Evolutionary conservation across 257 asterid species (phyloP).

Genomic region (Perilla frutescens): DNA sequence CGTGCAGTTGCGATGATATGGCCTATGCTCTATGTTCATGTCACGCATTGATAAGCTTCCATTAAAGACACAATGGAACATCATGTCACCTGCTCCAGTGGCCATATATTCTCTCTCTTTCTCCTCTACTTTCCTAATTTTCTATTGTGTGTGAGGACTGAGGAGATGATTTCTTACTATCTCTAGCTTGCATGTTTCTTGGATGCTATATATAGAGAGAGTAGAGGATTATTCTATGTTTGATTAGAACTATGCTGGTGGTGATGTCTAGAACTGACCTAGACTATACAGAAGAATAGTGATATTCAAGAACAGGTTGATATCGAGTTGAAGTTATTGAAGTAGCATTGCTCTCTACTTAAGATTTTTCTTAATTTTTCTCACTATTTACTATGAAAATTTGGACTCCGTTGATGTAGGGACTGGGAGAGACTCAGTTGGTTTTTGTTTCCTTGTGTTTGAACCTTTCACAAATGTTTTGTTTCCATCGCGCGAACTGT

Average conservation of each 20-base stretch:
- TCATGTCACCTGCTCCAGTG: conserved; percentile 37
- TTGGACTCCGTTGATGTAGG: no score
- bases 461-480: no score
- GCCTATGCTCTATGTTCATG: conserved; percentile 47
- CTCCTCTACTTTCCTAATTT: not conserved
- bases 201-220: conserved; percentile 14
- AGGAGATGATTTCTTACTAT: no score
- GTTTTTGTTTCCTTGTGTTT: no score
- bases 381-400: no score
- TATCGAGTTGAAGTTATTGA: no score
- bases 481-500: no score
- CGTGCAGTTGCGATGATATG: conserved; percentile 47
- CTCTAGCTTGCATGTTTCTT: conserved; percentile 3
- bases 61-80: conserved; percentile 37
- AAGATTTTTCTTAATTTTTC: not conserved
- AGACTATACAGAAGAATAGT: not conserved
- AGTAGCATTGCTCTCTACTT: not conserved
- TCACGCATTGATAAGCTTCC: conserved; percentile 49
- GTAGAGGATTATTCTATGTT: not conserved
- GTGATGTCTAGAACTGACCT: conserved; percentile 11
- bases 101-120: conserved; percentile 33
- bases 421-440: no score
- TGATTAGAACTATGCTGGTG: conserved; percentile 21
- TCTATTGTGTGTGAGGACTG: no score
- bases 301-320: no score